These are phyloP conservation scores for Halophytophthora batemanensis DNA, from an alignment of 352 stramenopile genomes.

Conservation along the genomic window DNA sequence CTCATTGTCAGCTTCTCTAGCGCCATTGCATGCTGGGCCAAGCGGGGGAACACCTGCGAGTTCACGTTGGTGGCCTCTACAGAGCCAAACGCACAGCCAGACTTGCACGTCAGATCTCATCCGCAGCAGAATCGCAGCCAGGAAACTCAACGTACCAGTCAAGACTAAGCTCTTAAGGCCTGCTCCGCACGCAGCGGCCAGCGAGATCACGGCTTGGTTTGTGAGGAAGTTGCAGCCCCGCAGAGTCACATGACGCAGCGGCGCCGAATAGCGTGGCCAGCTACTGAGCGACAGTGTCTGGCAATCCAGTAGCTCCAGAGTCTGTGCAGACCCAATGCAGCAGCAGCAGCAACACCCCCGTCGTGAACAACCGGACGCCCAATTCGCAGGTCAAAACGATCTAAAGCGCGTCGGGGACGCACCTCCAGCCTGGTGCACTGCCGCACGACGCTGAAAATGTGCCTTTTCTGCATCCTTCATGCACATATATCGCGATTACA, in stretches of 20 bases:
- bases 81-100: conserved; percentile 3
- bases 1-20: conserved; percentile 53
- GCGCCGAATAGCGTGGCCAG: conserved; percentile 29
- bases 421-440: conserved; percentile 37
- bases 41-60: conserved; percentile 37
- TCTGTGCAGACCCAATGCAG: conserved; percentile 22
- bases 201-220: conserved; percentile 32
- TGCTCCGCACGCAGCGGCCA: conserved; percentile 36
- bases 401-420: neutral
- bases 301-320: conserved; percentile 58
- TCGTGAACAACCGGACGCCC: conserved; percentile 1
- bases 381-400: neutral
- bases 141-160: conserved; percentile 25
- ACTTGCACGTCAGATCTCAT: neutral
- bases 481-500: conserved; percentile 5
- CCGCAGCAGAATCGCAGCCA: neutral
- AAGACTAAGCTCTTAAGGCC: conserved; percentile 40
- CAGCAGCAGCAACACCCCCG: neutral
- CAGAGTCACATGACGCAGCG: conserved; percentile 39
- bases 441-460: conserved; percentile 42
- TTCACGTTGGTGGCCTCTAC: conserved; percentile 40
- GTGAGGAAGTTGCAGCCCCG: conserved; percentile 51
- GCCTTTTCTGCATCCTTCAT: conserved; percentile 45
- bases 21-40: conserved; percentile 25
- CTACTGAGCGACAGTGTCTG: conserved; percentile 39